Evolutionary conservation across 2,329 filamentous ascomycete species (phyloP).

Genomic region (Pyricularia sp.): DNA sequence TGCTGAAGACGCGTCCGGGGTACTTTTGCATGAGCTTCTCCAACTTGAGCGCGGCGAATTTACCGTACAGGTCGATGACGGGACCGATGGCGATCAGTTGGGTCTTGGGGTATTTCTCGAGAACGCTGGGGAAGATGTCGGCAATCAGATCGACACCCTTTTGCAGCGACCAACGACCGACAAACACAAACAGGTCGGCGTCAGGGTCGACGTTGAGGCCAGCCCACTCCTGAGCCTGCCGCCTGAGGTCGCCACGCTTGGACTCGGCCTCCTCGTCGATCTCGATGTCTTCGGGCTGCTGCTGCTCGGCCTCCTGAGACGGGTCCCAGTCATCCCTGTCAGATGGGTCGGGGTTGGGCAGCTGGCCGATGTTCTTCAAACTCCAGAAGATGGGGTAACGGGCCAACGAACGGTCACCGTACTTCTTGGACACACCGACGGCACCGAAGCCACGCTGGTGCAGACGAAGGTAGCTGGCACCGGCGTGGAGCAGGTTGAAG

Average conservation of each 20-base stretch:
- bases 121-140: not conserved
- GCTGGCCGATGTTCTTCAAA: not conserved
- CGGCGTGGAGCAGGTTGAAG: not conserved
- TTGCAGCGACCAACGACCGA: slow-evolving; percentile 56
- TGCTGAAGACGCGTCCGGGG: slow-evolving; percentile 43
- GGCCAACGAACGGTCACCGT: not conserved
- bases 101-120: slow-evolving; percentile 44
- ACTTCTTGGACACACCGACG: slow-evolving; percentile 5
- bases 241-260: slow-evolving; percentile 11
- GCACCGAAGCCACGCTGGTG: slow-evolving; percentile 36
- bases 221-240: slow-evolving; percentile 56
- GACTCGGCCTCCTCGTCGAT: not conserved
- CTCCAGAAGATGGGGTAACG: slow-evolving; percentile 1
- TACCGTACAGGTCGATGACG: not conserved
- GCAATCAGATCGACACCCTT: slow-evolving; percentile 55
- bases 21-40: not conserved
- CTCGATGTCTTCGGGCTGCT: not conserved
- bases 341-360: slow-evolving; percentile 18
- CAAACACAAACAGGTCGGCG: slow-evolving; percentile 54
- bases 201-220: slow-evolving; percentile 46
- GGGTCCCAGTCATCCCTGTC: slow-evolving; percentile 47
- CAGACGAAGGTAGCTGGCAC: not conserved
- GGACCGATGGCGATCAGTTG: not conserved
- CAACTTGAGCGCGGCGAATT: not conserved
- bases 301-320: slow-evolving; percentile 36